These are phyloP conservation scores for Neurospora sp. DNA, from an alignment of 495 filamentous ascomycete genomes.

Conservation along the genomic window DNA sequence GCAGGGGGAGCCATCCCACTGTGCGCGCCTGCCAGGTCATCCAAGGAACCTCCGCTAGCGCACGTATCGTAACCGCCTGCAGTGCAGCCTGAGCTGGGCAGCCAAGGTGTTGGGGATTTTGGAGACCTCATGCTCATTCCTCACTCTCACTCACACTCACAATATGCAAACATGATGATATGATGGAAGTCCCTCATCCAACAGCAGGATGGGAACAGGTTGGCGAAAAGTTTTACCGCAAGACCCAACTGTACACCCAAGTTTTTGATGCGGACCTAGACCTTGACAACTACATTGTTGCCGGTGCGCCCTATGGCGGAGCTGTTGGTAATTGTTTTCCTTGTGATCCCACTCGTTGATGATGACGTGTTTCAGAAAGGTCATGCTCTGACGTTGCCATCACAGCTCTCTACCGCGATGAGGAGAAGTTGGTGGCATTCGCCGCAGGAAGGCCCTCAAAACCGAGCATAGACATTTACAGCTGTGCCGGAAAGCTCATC, in stretches of 20 bases:
- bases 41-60: neutral
- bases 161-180: constrained; percentile 29
- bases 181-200: constrained; percentile 48
- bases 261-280: constrained; percentile 89
- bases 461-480: constrained; percentile 88
- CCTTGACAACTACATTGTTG: constrained; percentile 87
- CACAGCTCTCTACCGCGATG: constrained; percentile 80
- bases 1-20: neutral
- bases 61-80: neutral
- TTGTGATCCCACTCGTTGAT: neutral
- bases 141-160: constrained; percentile 78
- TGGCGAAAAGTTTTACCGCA: constrained; percentile 88
- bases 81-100: neutral
- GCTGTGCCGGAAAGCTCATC: constrained; percentile 78
- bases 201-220: constrained; percentile 90
- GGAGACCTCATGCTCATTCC: constrained; percentile 74
- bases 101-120: constrained; percentile 17
- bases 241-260: constrained; percentile 80
- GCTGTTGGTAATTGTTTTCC: constrained; percentile 60
- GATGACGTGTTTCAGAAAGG: neutral
- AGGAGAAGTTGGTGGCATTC: constrained; percentile 69
- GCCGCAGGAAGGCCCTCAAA: constrained; percentile 62
- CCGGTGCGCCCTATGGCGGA: constrained; percentile 88
- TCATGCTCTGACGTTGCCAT: constrained; percentile 1
- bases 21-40: neutral